Evolutionary conservation across 805 yeast genomes (phyloP).

Genomic region (Wickerhamiella dianesei): DNA sequence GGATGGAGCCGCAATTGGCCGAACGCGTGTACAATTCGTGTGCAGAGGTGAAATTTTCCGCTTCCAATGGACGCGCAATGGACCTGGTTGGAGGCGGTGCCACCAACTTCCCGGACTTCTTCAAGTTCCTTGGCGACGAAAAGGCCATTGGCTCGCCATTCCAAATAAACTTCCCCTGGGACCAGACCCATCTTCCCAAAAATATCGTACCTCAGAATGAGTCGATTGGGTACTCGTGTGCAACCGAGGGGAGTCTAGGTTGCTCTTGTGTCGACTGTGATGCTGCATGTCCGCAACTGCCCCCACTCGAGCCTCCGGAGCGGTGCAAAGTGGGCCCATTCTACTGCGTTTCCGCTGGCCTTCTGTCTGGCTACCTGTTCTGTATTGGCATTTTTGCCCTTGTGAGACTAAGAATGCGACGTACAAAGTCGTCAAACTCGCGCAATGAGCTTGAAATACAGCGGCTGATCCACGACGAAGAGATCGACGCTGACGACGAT

Average conservation of each 20-base stretch:
- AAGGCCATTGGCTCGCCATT: conserved; percentile 87
- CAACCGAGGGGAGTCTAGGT: conserved; percentile 34
- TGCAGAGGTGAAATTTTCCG: conserved; percentile 77
- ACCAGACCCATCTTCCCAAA: conserved; percentile 13
- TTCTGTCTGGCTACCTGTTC: conserved; percentile 33
- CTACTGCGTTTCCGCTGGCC: conserved; percentile 60
- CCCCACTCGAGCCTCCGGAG: conserved; percentile 31
- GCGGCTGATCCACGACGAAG: conserved; percentile 33
- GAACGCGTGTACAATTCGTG: conserved; percentile 64
- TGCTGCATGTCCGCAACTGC: conserved; percentile 48
- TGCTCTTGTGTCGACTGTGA: conserved; percentile 87
- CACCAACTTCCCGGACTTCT: conserved; percentile 48
- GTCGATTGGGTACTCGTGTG: conserved; percentile 34
- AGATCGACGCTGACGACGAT: conserved; percentile 20
- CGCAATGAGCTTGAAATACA: conserved; percentile 14
- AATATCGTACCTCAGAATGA: conserved; percentile 16
- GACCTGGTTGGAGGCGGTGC: conserved; percentile 98
- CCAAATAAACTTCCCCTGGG: conserved; percentile 67
- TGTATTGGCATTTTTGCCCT: conserved; percentile 4
- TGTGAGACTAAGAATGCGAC: conserved; percentile 7
- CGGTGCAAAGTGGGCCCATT: conserved; percentile 45
- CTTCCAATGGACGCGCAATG: conserved; percentile 94
- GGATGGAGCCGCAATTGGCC: conserved; percentile 48
- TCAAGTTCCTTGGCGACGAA: conserved; percentile 86
- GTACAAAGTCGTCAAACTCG: conserved; percentile 3